Evolutionary conservation across 495 filamentous ascomycete species (phyloP), one percentile per base, ranked within the genome.

Genomic region (Bacidia gigantensis): DNA sequence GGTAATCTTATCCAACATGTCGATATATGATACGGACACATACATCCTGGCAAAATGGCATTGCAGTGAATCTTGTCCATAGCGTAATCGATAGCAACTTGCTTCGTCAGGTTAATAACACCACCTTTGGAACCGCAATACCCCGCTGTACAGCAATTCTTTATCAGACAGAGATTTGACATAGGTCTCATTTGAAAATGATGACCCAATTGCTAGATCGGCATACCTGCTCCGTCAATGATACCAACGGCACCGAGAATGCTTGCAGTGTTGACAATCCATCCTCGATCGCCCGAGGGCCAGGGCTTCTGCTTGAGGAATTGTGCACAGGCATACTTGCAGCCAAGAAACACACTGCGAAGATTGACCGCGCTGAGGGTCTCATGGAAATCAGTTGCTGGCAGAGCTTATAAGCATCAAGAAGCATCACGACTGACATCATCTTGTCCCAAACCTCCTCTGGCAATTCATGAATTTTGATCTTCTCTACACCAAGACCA

Each of bases 181-280:
- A 10, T 20, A 49, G 14, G 5, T 18, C 32, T 10, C 12, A 22
- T 32, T 3, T 1, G 12, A 12, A n/a, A 48, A 3, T 20, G 26
- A 35, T 11, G 3, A 32, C 29, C 45, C 51, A n/a, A 39, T 53
- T 38, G 44, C 25, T 54, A 43, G 11, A 54, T 46, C n/a, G n/a
- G n/a, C n/a, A n/a, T 45, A 29, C 41, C 18, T 51, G 51, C 24
- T 46, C 29, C 9, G 5, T 44, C 14, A 22, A 0, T 44, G 9
- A 1, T 3, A 44, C 10, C 18, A 5, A 75, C 65, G 18, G 74
- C 51, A 0, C 76, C 74, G 54, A 70, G 60, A 1, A 74, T 65
- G 3, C 67, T 72, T 1, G 72, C 67, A 0, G 74, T 70, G 49
- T 78, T 81, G 25, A 80, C 60, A 32, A 81, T 76, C 73, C 75